These are phyloP conservation scores for Leishmania braziliensis DNA, from an alignment of 208 protist species.

Conservation along the genomic window DNA sequence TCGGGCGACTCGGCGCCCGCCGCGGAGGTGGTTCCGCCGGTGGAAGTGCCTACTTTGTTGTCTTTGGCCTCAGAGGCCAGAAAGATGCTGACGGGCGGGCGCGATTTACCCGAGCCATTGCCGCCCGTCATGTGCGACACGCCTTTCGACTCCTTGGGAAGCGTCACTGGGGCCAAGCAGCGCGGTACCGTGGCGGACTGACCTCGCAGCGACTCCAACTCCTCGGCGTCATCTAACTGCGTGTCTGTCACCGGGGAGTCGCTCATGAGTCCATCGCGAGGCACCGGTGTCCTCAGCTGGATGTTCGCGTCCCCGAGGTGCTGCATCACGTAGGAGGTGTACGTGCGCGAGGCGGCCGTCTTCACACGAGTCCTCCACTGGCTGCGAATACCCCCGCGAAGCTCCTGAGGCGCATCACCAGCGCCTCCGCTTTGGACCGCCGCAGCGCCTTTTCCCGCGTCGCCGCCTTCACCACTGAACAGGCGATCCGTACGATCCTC, in stretches of 20 bases:
- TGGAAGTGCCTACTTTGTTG: not conserved
- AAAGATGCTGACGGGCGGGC: not conserved
- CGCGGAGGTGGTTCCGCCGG: not conserved
- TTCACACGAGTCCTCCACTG: constrained; percentile 36
- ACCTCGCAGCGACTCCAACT: constrained; percentile 44
- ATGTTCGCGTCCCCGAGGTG: constrained; percentile 24
- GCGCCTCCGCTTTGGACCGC: not conserved
- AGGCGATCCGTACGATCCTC: not conserved
- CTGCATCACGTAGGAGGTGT: constrained; percentile 36
- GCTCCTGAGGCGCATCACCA: constrained; percentile 1
- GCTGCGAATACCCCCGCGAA: constrained; percentile 50
- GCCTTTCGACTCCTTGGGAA: constrained; percentile 9
- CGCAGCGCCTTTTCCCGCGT: too few species aligned
- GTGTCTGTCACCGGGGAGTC: constrained; percentile 11
- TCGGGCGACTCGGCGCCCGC: not conserved
- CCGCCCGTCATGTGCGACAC: not conserved
- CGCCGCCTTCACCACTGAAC: not conserved
- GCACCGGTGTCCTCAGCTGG: constrained; percentile 10
- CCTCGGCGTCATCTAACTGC: constrained; percentile 39
- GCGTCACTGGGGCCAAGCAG: constrained; percentile 22
- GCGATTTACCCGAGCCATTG: not conserved
- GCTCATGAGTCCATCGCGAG: constrained; percentile 6
- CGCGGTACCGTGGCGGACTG: constrained; percentile 41
- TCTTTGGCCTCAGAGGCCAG: not conserved
- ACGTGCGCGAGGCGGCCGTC: constrained; percentile 39